Percentiles rank a stretch among this genome's conserved stretches.
Evolutionary conservation across 2,329 filamentous ascomycete species (phyloP).

Genomic region (Pseudocercospora vitis): DNA sequence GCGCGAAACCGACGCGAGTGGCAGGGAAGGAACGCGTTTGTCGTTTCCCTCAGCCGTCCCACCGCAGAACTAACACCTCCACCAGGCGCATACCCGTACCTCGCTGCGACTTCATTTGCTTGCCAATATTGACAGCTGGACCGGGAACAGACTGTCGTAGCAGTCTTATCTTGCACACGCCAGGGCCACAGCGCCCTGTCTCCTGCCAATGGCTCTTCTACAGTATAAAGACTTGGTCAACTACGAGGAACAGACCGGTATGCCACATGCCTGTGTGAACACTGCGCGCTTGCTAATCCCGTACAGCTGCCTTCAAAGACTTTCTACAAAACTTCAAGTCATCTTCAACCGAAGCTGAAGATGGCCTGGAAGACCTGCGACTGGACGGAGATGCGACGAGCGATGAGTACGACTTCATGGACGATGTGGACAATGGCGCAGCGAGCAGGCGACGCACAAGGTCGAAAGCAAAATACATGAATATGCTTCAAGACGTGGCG

Average conservation of each 20-base stretch:
- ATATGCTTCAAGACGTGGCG: slow-evolving; percentile 81
- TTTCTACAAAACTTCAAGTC: slow-evolving; percentile 90
- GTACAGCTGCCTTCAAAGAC: slow-evolving; percentile 74
- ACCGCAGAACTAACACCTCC: too few relatives aligned
- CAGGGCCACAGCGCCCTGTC: not conserved
- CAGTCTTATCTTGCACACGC: not conserved
- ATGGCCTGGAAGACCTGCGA: slow-evolving; percentile 79
- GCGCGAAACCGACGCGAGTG: slow-evolving; percentile 3
- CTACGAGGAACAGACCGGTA: slow-evolving; percentile 83
- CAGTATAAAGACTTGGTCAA: slow-evolving; percentile 76
- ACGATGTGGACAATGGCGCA: slow-evolving; percentile 59
- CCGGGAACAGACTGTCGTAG: too few relatives aligned
- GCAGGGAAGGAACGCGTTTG: slow-evolving; percentile 5
- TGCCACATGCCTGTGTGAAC: slow-evolving; percentile 37
- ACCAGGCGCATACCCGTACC: not conserved
- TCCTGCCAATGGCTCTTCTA: slow-evolving; percentile 74
- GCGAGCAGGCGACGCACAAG: slow-evolving; percentile 37
- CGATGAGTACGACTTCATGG: slow-evolving; percentile 92
- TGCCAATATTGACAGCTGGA: not conserved
- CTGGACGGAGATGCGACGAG: slow-evolving; percentile 83
- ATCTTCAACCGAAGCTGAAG: slow-evolving; percentile 67
- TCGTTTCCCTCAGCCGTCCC: not conserved
- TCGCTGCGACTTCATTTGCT: not conserved
- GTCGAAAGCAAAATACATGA: slow-evolving; percentile 78
- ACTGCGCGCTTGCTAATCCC: slow-evolving; percentile 36